phyloP scores from a whole-genome alignment of 192 early-diverging fungal species.

The Lobulomyces angularis region DNA sequence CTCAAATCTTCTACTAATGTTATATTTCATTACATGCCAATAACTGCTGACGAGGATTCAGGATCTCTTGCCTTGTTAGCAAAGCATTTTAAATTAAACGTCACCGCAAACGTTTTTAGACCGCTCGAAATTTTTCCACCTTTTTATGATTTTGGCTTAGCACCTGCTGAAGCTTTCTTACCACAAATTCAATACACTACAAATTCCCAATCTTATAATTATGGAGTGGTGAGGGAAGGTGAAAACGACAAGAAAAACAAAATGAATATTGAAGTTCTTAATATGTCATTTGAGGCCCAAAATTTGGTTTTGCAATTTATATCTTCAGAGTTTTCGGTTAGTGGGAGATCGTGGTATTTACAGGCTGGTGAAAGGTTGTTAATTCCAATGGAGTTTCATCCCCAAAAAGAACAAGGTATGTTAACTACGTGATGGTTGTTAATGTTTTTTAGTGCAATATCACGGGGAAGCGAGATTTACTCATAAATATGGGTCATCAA shows the following conservation, averaged over 20 bases:
- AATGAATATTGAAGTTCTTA: constrained; percentile 26
- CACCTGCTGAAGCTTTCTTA: constrained; percentile 24
- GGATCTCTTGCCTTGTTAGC: neutral
- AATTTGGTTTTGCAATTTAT: constrained; percentile 37
- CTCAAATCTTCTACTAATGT: constrained; percentile 26
- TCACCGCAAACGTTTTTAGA: constrained; percentile 29
- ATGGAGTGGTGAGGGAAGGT: constrained; percentile 8
- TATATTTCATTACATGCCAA: constrained; percentile 35
- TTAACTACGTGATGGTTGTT: too few relatives aligned
- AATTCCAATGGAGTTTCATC: constrained; percentile 47
- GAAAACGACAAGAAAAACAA: constrained; percentile 7
- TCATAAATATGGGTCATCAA: constrained; percentile 35
- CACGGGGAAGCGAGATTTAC: constrained; percentile 37
- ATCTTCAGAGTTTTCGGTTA: constrained; percentile 33
- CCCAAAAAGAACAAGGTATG: constrained; percentile 42
- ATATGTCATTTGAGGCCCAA: constrained; percentile 42
- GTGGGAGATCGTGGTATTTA: constrained; percentile 33
- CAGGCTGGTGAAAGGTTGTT: constrained; percentile 34
- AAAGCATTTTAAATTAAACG: constrained; percentile 14
- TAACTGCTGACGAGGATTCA: constrained; percentile 32
- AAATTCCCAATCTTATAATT: neutral
- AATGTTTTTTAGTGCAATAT: too few relatives aligned
- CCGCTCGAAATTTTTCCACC: constrained; percentile 37
- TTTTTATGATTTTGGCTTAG: constrained; percentile 37
- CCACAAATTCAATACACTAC: constrained; percentile 1